Percentiles rank a stretch among this genome's conserved stretches.
Conservation (phyloP, 306 rosid species). For the Cyamopsis tetragonoloba region DNA sequence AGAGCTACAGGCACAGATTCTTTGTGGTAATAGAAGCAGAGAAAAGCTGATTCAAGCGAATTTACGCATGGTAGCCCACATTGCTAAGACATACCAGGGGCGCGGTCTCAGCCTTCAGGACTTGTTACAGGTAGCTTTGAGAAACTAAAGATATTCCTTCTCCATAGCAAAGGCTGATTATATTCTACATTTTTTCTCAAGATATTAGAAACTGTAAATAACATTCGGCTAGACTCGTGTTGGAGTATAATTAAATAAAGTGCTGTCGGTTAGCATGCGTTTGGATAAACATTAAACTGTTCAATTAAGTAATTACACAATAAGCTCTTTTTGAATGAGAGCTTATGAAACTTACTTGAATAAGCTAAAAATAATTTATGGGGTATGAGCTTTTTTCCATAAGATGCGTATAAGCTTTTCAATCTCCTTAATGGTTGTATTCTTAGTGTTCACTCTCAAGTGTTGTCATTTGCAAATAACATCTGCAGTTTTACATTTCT, state of each 20-base stretch:
- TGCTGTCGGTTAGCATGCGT: too few species aligned
- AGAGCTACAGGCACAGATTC: constrained; percentile 51
- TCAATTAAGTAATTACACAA: too few species aligned
- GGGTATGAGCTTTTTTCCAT: too few species aligned
- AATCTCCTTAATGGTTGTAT: constrained; percentile 1
- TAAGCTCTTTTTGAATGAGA: too few species aligned
- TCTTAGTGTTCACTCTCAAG: background rate
- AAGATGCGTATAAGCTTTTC: too few species aligned
- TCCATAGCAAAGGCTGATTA: background rate
- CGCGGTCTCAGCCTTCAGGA: constrained; percentile 85
- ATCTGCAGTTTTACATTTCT: constrained; percentile 20
- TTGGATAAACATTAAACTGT: too few species aligned
- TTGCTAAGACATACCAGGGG: constrained; percentile 86
- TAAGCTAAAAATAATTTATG: too few species aligned
- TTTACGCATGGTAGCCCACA: constrained; percentile 82
- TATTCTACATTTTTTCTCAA: constrained; percentile 10
- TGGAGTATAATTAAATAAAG: background rate
- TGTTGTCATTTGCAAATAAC: background rate
- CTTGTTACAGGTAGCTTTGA: constrained; percentile 73
- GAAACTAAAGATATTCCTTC: constrained; percentile 11
- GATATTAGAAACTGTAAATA: too few species aligned
- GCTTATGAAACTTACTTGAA: too few species aligned
- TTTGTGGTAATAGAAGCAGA: constrained; percentile 57
- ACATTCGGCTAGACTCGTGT: constrained; percentile 17
- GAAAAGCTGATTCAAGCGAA: constrained; percentile 71